Evolutionary conservation across 768 basidiomycete genomes (phyloP), one percentile per base, ranked within the genome.

Genomic region (Saitozyma podzolica): DNA sequence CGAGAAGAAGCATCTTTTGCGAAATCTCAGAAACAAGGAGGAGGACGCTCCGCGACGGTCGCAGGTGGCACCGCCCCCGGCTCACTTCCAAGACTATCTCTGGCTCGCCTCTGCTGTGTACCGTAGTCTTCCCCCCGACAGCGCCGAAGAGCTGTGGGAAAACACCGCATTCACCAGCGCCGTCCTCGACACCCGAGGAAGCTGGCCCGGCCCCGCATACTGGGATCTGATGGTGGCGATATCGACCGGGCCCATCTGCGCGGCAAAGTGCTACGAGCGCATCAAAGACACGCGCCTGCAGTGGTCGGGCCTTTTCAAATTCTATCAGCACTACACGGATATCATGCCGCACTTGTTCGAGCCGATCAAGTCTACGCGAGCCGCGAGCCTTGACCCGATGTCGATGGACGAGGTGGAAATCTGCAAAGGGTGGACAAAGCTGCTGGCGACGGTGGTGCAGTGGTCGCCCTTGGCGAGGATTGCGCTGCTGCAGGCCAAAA

Each of bases 281-380:
- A 59, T 75, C 61, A 73, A 69, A 48, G 74, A 75, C 20, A 68
- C 71, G 6, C 59, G 69, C 56, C 43, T 66, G 10, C 54, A 59
- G 5, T 75, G 70, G 74, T 47, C 54, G 14, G 59, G 49, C 2
- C 42, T 75, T 9, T 69, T 71, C 69, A 70, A 71, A 56, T 73
- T 71, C 57, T 73, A 73, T 54, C 67, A 70, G 45, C 69, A 75
- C 53, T 75, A 69, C 52, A 59, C 57, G 37, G 71, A 69, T 9
- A 66, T 69, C 49, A 65, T 75, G 58, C 69, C 71, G 40, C 67
- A 67, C 50, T 55, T 71, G 9, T 67, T 61, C 58, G 71, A 75
- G 29, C 69, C 72, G 5, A 67, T 71, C 60, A 67, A 67, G 54
- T 62, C 65, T 0, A 73, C 54, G 42, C 61, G 72, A 29, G 62